Conservation (phyloP, 768 basidiomycete genomes). For the Suillus paluster region DNA sequence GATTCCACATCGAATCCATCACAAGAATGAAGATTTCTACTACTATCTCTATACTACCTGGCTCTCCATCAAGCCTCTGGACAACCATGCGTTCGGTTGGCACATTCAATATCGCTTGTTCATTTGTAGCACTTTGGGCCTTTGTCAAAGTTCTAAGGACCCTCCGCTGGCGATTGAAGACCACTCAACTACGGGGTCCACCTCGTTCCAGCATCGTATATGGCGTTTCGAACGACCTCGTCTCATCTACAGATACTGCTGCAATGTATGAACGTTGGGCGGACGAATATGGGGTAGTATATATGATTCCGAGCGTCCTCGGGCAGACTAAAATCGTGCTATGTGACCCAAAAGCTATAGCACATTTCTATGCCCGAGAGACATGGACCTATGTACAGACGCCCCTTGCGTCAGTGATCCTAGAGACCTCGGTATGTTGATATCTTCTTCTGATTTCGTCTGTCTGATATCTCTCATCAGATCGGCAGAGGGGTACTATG, state of each 20-base stretch:
- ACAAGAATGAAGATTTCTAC: neutral
- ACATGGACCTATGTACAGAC: constrained; percentile 52
- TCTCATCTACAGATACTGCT: constrained; percentile 1
- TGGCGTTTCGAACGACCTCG: constrained; percentile 17
- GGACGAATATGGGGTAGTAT: constrained; percentile 22
- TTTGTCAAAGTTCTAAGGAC: constrained; percentile 11
- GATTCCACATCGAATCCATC: neutral
- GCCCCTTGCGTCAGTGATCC: constrained; percentile 32
- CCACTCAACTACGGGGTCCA: constrained; percentile 24
- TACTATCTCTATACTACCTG: neutral
- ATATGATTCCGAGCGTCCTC: constrained; percentile 18
- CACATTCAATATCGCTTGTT: neutral
- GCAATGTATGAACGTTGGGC: constrained; percentile 28
- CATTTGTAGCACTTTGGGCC: neutral
- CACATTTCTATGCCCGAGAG: constrained; percentile 54
- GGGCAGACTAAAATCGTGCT: constrained; percentile 19
- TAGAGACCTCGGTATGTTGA: constrained; percentile 27
- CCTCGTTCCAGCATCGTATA: constrained; percentile 21
- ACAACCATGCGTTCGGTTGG: neutral
- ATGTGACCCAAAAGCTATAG: constrained; percentile 53
- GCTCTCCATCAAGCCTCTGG: neutral
- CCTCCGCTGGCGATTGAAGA: constrained; percentile 9
- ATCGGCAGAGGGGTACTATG: constrained; percentile 34
- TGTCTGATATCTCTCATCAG: constrained; percentile 2
- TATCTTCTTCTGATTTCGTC: neutral